Percentiles rank a stretch among this genome's conserved stretches.
Conservation (phyloP, 2,329 filamentous ascomycete species). For the Mycosphaerella arachidis region DNA sequence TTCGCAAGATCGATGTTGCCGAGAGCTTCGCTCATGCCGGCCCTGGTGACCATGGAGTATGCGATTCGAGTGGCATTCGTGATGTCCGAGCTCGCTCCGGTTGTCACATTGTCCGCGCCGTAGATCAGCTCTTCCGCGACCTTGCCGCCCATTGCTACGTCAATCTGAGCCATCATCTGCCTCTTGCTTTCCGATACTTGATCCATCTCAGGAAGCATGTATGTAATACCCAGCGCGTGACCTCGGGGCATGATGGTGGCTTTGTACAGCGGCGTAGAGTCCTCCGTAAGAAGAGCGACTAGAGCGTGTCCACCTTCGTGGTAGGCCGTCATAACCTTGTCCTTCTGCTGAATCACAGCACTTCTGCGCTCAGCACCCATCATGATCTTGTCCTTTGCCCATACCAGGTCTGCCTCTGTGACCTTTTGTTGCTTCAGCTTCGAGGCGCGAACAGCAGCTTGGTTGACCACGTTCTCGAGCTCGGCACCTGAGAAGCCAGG, state of each 20-base stretch:
- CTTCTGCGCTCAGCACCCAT: constrained; percentile 93
- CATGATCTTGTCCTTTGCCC: constrained; percentile 96
- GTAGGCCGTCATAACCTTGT: constrained; percentile 93
- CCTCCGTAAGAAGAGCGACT: constrained; percentile 76
- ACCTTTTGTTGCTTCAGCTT: constrained; percentile 75
- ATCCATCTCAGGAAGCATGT: constrained; percentile 84
- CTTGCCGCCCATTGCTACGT: constrained; percentile 78
- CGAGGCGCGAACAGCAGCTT: constrained; percentile 91
- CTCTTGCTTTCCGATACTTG: constrained; percentile 83
- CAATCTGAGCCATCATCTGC: constrained; percentile 76
- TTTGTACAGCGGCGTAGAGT: constrained; percentile 81
- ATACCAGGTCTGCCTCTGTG: constrained; percentile 77
- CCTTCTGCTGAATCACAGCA: constrained; percentile 84
- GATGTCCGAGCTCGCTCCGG: constrained; percentile 80
- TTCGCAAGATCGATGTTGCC: constrained; percentile 85
- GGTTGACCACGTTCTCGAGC: constrained; percentile 93
- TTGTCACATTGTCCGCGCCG: constrained; percentile 85
- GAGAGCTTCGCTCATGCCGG: constrained; percentile 82
- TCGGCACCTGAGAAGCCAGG: constrained; percentile 93
- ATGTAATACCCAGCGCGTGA: constrained; percentile 78
- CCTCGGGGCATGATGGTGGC: constrained; percentile 94
- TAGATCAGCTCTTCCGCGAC: constrained; percentile 89
- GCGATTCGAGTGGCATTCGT: constrained; percentile 75
- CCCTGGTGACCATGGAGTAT: constrained; percentile 80
- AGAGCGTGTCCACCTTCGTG: constrained; percentile 95